Evolutionary conservation across 1,284 basidiomycete species (phyloP).

Genomic region (Leccinum fallax): DNA sequence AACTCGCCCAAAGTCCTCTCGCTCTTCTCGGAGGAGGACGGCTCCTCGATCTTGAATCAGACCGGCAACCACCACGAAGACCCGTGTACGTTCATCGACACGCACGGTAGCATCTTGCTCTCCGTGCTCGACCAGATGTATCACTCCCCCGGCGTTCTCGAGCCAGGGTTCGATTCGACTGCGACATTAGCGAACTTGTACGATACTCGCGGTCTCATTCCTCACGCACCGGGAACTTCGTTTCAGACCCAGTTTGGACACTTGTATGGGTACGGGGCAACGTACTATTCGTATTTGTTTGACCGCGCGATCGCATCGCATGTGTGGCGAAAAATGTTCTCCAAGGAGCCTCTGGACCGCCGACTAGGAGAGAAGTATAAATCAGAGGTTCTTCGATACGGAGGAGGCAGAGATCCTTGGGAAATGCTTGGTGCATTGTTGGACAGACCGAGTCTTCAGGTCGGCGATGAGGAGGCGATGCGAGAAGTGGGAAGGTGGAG

Average conservation of each 20-base stretch:
- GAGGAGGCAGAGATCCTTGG: conserved; percentile 95
- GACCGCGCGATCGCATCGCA: conserved; percentile 94
- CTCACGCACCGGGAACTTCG: conserved; percentile 79
- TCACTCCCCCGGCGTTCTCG: conserved; percentile 70
- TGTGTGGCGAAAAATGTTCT: conserved; percentile 84
- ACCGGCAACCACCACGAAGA: conserved; percentile 65
- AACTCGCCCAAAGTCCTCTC: conserved; percentile 82
- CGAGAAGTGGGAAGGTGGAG: conserved; percentile 86
- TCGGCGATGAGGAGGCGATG: conserved; percentile 85
- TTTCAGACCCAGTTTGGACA: conserved; percentile 98
- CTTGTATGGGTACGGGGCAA: conserved; percentile 94
- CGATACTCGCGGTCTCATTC: conserved; percentile 75
- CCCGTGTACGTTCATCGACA: conserved; percentile 79
- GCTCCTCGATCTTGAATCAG: conserved; percentile 44
- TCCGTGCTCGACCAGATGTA: conserved; percentile 90
- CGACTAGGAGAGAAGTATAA: conserved; percentile 82
- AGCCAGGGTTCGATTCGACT: conserved; percentile 72
- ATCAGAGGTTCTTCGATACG: conserved; percentile 72
- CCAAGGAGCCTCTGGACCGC: conserved; percentile 59
- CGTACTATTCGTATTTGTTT: conserved; percentile 97
- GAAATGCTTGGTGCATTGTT: conserved; percentile 84
- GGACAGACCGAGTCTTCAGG: conserved; percentile 58
- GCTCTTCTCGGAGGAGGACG: conserved; percentile 62
- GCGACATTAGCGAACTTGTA: conserved; percentile 64
- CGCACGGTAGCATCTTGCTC: conserved; percentile 90